Percentiles rank a stretch among this genome's conserved stretches.
phyloP scores from a whole-genome alignment of 192 early-diverging fungal genomes.

The Coemansia sp. region DNA sequence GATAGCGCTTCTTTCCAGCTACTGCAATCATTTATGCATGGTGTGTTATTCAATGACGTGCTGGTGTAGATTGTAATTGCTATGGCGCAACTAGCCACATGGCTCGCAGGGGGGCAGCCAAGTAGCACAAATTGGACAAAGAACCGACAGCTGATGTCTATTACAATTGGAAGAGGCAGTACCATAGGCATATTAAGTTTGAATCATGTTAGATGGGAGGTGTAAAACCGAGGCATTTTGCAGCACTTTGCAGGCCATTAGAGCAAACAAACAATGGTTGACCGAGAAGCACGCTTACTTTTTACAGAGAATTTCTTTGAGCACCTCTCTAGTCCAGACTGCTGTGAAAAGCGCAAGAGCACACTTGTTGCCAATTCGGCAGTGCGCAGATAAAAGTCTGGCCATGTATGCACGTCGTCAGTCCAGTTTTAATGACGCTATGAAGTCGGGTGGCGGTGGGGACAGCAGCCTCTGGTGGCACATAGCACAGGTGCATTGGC shows the following conservation, averaged over 20 bases:
- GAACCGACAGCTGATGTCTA: too few species aligned
- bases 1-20: too few species aligned
- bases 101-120: too few species aligned
- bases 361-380: background rate
- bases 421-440: background rate
- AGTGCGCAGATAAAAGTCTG: background rate
- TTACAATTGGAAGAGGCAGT: too few species aligned
- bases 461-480: background rate
- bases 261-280: background rate
- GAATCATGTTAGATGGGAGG: too few species aligned
- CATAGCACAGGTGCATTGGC: constrained; percentile 4
- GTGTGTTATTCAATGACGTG: too few species aligned
- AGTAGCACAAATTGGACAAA: too few species aligned
- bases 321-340: background rate
- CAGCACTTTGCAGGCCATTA: background rate
- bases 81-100: too few species aligned
- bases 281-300: background rate
- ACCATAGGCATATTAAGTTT: too few species aligned
- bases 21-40: too few species aligned
- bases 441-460: constrained; percentile 1
- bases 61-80: too few species aligned
- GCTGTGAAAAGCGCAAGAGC: background rate
- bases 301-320: background rate
- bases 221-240: background rate
- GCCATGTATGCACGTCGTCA: background rate